These are phyloP conservation scores for Malus fusca DNA, from an alignment of 306 rosid genomes.

Conservation along the genomic window DNA sequence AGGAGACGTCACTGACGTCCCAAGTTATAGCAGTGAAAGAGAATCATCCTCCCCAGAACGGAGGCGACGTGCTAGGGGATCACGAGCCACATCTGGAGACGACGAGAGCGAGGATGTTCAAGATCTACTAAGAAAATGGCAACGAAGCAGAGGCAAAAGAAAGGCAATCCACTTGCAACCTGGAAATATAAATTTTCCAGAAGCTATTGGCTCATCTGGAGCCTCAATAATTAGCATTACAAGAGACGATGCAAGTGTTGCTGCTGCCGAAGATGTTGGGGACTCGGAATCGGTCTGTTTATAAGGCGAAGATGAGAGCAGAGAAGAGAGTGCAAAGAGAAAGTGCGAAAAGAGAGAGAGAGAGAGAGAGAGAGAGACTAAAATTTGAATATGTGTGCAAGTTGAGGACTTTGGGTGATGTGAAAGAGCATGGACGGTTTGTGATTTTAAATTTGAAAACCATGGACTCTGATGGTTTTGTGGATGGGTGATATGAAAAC, in stretches of 20 bases:
- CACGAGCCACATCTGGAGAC: conserved; percentile 22
- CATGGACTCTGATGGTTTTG: too few relatives aligned
- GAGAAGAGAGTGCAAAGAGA: too few relatives aligned
- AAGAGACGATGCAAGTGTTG: conserved; percentile 40
- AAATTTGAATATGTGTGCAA: too few relatives aligned
- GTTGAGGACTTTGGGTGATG: too few relatives aligned
- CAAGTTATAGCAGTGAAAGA: too few relatives aligned
- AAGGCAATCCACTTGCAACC: conserved; percentile 28
- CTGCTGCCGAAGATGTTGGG: conserved; percentile 38
- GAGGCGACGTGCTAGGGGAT: not conserved
- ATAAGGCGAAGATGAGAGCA: not conserved
- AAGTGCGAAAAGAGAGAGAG: too few relatives aligned
- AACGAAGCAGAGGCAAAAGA: conserved; percentile 46
- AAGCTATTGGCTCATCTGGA: conserved; percentile 44
- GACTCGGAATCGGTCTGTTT: conserved; percentile 66
- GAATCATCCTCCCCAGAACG: too few relatives aligned
- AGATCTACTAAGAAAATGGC: conserved; percentile 59
- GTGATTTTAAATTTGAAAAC: too few relatives aligned
- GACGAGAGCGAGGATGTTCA: conserved; percentile 35
- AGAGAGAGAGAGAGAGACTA: too few relatives aligned
- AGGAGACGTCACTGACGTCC: too few relatives aligned
- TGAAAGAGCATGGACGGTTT: too few relatives aligned
- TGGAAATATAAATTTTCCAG: conserved; percentile 8
- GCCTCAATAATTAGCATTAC: conserved; percentile 34
- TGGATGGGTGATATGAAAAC: too few relatives aligned